These are phyloP conservation scores for Colletotrichum sp. DNA, from an alignment of 2,329 filamentous ascomycete genomes.

Conservation along the genomic window DNA sequence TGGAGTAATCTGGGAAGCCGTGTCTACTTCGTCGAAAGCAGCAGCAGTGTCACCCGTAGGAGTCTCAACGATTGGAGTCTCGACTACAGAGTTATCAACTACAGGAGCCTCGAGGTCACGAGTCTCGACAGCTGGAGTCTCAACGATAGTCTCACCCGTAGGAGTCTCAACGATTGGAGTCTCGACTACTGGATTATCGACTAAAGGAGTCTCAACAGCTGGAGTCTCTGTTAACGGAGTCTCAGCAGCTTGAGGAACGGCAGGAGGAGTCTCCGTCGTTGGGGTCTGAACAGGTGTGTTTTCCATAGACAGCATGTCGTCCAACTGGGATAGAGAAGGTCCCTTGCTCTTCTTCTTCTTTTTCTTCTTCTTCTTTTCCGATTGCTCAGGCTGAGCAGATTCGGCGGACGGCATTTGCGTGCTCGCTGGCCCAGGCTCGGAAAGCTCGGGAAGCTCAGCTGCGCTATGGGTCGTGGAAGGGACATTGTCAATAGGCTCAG, in stretches of 20 bases:
- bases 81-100: background rate
- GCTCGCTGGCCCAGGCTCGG: background rate
- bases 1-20: background rate
- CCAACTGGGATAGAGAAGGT: background rate
- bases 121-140: background rate
- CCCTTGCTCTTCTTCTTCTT: constrained; percentile 25
- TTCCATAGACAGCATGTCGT: background rate
- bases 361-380: constrained; percentile 28
- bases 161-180: background rate
- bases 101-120: background rate
- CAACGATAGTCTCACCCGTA: background rate
- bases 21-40: background rate
- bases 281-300: background rate
- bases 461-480: background rate
- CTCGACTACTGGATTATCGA: background rate
- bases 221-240: background rate
- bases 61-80: background rate
- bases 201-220: background rate
- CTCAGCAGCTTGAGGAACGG: background rate
- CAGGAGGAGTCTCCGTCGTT: background rate
- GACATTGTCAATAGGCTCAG: background rate
- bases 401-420: background rate
- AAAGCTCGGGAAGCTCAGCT: background rate
- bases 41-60: background rate
- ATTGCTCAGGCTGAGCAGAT: constrained; percentile 1